phyloP scores from a whole-genome alignment of 192 early-diverging fungal genomes.

The Pilobolus umbonatus region DNA sequence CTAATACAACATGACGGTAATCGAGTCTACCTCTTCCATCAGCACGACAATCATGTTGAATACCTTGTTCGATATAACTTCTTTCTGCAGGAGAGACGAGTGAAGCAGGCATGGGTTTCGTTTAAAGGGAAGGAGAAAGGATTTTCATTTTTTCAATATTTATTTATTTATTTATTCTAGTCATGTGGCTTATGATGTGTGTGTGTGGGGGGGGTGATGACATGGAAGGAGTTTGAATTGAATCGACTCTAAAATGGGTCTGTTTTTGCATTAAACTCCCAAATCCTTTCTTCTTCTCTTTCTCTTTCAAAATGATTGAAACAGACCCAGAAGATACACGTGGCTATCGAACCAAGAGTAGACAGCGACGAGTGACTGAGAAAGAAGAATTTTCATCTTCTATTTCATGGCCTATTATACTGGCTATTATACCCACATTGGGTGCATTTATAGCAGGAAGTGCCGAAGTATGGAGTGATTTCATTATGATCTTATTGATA shows the following conservation, averaged over 20 bases:
- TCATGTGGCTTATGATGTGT: too few species aligned
- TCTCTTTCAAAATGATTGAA: too few species aligned
- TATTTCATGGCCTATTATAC: constrained; percentile 54
- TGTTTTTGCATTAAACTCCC: too few species aligned
- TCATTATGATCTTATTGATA: constrained; percentile 53
- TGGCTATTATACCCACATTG: constrained; percentile 53
- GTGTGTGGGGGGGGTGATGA: too few species aligned
- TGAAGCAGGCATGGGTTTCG: constrained; percentile 23
- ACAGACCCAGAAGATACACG: too few species aligned
- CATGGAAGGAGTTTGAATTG: too few species aligned
- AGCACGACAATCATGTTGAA: constrained; percentile 74
- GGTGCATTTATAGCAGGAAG: constrained; percentile 54
- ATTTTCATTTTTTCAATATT: too few species aligned
- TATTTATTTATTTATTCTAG: too few species aligned
- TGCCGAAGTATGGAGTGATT: constrained; percentile 57
- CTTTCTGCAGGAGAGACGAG: constrained; percentile 72
- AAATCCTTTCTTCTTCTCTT: too few species aligned
- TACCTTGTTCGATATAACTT: constrained; percentile 79
- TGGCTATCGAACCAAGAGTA: too few species aligned
- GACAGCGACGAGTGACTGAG: not conserved
- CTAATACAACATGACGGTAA: constrained; percentile 73
- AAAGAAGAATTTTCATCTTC: constrained; percentile 17
- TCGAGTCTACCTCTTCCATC: constrained; percentile 84
- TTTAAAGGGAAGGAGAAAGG: too few species aligned
- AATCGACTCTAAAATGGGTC: too few species aligned